Evolutionary conservation across 1,139 yeast species (phyloP), one percentile per base, ranked within the genome.

Genomic region (Pichia cactophila): DNA sequence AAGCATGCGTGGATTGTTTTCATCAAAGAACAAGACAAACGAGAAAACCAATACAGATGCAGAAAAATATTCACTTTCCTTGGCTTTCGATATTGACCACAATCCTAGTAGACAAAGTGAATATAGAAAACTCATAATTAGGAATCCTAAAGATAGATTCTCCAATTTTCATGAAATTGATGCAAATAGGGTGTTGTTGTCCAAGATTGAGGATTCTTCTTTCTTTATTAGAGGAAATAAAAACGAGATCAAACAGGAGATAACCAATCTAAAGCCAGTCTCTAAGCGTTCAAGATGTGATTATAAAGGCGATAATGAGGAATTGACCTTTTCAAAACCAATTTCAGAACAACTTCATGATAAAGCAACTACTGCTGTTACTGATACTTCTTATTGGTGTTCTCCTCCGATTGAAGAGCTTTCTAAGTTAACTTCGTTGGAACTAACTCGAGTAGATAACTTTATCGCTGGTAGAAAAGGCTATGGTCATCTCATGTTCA

Each of bases 381-480:
- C 20, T 23, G 16, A 2, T 16, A n/a, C 16, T n/a, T 11, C 28
- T 2, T 89, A 89, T 64, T 89, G 96, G 94, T 80, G 88, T 52
- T 74, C 82, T 1, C 97, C 97, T 1, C 67, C 86, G 0, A 69
- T 86, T 14, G 71, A 71, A 2, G 80, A 77, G 33, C 70, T 89
- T 7, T 62, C 74, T 1, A 58, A 67, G 10, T 62, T 80, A 57
- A 62, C 85, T 0, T 58, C 67, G 4, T 71, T 75, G 41, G 78
- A 83, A 52, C 72, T 89, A 20, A 57, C 78, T 0, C 69, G 70
- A 28, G 81, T 89, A 16, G 77, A 81, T 12, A 78, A 83, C 56
- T 84, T 89, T 58, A 77, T 84, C 10, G 75, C 86, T 55, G 97
- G 97, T 1, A 78, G 96, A 54, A 74, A 72, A 50, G 83, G 84